Evolutionary conservation across 1,284 basidiomycete species (phyloP), one percentile per base, ranked within the genome.

Genomic region (Gastroboletus turbinatus): DNA sequence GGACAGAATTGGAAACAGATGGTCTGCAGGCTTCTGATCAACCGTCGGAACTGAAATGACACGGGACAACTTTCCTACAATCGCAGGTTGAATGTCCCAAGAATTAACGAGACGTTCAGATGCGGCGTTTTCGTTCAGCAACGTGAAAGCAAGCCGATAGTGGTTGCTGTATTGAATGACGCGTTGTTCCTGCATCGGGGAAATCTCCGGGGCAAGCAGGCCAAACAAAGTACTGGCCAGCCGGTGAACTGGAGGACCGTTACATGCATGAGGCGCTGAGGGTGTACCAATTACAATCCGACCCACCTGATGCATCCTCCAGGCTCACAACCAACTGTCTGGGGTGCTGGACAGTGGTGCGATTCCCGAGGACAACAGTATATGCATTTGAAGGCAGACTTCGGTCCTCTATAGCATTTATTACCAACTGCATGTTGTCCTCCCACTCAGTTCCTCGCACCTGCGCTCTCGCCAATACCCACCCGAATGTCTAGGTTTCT

Each of bases 61-160:
- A 23, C 13, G 5, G 33, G 42, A 47, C 17, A 36, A 61, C 88
- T 63, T 60, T 94, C 94, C 77, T 33, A 75, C 62, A 9, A 95
- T 76, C 8, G 85, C 85, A 27, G 71, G 62, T 43, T 83, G 74
- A 16, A 94, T 78, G 48, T 93, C 84, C 95, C 94, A 97, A 8
- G 79, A 77, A 32, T 78, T 61, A 10, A 87, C 79, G 27, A 80
- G 80, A 30, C 74, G 75, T 4, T 90, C 88, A n/a, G 80, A 78
- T 1, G 86, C 76, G 8, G 88, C 82, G 67, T 97, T 90, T 75
- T 97, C 92, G 67, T 97, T 95, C 50, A 98, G 74, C 4, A 98
- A 76, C 19, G 87, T 88, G 72, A 94, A 94, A 6, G 90, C 82
- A 19, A 94, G 78, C 42, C 90, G 87, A 67, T 93, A 92, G 46